Percentiles rank a stretch among this genome's conserved stretches.
phyloP scores from a whole-genome alignment of 2,329 filamentous ascomycete genomes.

The Colletotrichum ledebouriae region DNA sequence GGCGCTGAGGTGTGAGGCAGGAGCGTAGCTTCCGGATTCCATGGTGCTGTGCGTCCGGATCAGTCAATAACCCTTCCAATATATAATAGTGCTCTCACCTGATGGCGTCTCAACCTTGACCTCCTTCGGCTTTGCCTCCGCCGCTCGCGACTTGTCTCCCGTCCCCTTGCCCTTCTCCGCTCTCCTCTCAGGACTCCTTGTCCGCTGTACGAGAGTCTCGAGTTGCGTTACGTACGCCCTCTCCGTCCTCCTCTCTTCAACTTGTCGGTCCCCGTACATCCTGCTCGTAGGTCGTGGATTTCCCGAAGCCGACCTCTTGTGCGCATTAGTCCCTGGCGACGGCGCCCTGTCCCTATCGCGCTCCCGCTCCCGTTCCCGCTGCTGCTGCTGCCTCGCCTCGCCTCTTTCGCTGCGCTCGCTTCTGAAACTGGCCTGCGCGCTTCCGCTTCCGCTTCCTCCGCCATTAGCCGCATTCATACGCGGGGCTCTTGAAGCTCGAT shows the following conservation, averaged over 20 bases:
- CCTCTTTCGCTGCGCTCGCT: conserved; percentile 47
- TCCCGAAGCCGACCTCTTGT: conserved; percentile 71
- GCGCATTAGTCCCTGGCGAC: conserved; percentile 55
- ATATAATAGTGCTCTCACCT: conserved; percentile 53
- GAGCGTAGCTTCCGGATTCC: conserved; percentile 85
- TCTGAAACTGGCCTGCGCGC: conserved; percentile 49
- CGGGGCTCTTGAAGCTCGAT: conserved; percentile 46
- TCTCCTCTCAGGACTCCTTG: conserved; percentile 69
- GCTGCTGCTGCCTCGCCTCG: conserved; percentile 36
- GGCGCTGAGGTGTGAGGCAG: conserved; percentile 78
- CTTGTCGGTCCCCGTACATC: conserved; percentile 56
- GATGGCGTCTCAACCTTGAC: conserved; percentile 61
- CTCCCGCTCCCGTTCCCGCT: conserved; percentile 24
- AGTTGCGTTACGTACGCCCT: conserved; percentile 69
- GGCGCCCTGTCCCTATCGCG: conserved; percentile 55
- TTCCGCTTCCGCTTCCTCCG: conserved; percentile 22
- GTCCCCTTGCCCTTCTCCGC: conserved; percentile 51
- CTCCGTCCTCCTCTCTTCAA: conserved; percentile 70
- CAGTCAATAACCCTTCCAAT: conserved; percentile 6
- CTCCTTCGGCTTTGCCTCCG: conserved; percentile 61
- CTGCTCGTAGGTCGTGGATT: conserved; percentile 66
- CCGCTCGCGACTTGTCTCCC: conserved; percentile 58
- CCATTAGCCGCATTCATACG: conserved; percentile 50
- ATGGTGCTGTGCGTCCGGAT: conserved; percentile 60
- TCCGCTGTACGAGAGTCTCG: conserved; percentile 72